A percentile compares a stretch with the other conserved stretches of the same genome.
phyloP scores from a whole-genome alignment of 1,284 basidiomycete species.

The Cryptococcus wingfieldii region DNA sequence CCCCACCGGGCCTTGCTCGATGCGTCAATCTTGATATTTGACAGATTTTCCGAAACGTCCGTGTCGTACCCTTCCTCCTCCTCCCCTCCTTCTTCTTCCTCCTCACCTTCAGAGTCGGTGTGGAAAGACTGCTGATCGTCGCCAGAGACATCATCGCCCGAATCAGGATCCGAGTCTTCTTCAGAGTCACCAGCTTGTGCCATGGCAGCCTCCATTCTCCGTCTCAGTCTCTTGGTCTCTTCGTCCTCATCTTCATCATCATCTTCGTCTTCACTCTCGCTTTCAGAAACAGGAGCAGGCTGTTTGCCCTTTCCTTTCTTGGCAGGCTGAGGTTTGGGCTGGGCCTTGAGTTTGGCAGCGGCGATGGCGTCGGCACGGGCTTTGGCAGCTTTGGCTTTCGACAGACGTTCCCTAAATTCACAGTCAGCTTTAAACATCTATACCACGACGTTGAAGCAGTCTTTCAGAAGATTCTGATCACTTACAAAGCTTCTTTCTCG shows the following conservation, averaged over 20 bases:
- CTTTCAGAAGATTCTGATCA: neutral
- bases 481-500: conserved; percentile 20
- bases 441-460: neutral
- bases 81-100: conserved; percentile 13
- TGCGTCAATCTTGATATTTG: conserved; percentile 24
- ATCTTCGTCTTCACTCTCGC: conserved; percentile 8
- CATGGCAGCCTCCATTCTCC: conserved; percentile 28
- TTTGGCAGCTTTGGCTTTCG: neutral
- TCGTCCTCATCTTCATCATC: conserved; percentile 24
- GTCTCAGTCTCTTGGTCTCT: conserved; percentile 17
- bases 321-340: no score
- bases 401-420: neutral
- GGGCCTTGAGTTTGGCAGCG: neutral
- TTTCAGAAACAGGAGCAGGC: neutral
- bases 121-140: conserved; percentile 18
- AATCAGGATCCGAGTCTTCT: conserved; percentile 3
- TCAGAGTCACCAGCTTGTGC: conserved; percentile 23
- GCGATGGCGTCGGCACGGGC: neutral
- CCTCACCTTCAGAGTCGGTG: conserved; percentile 22
- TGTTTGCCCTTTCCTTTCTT: neutral
- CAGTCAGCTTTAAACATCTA: neutral
- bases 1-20: conserved; percentile 18
- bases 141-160: conserved; percentile 12
- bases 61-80: conserved; percentile 14
- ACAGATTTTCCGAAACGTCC: conserved; percentile 24